phyloP scores from a whole-genome alignment of 305 asterid species.

The Ajuga reptans region DNA sequence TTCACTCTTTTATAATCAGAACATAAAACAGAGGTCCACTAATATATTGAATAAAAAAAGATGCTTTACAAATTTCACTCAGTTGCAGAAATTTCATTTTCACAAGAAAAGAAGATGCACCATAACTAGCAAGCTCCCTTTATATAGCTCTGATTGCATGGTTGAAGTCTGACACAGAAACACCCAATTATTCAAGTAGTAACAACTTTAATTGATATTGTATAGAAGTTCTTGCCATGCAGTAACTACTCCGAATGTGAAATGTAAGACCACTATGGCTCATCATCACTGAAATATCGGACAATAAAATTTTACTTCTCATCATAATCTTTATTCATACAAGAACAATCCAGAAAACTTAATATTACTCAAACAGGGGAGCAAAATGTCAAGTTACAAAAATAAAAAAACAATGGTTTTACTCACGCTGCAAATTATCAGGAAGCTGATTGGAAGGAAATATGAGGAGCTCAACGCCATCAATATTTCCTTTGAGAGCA shows the following conservation, averaged over 20 bases:
- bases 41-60: constrained; percentile 13
- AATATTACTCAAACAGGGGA: constrained; percentile 3
- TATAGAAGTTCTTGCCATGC: constrained; percentile 12
- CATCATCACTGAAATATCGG: neutral
- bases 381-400: constrained; percentile 7
- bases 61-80: neutral
- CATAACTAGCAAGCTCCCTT: neutral
- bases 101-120: neutral
- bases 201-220: constrained; percentile 12
- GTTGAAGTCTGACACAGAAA: neutral
- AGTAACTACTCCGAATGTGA: neutral
- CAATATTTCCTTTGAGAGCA: constrained; percentile 63
- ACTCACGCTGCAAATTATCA: constrained; percentile 66
- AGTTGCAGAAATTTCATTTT: neutral
- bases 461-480: constrained; percentile 80
- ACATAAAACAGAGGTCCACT: neutral
- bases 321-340: neutral
- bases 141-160: neutral
- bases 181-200: neutral
- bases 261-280: neutral
- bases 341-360: constrained; percentile 7
- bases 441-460: constrained; percentile 88
- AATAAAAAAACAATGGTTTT: neutral
- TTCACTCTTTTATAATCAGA: neutral
- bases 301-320: constrained; percentile 6